Base-by-base conservation (phyloP, 2,329 filamentous ascomycete species). In the Chrysoporthe cubensis region DNA sequence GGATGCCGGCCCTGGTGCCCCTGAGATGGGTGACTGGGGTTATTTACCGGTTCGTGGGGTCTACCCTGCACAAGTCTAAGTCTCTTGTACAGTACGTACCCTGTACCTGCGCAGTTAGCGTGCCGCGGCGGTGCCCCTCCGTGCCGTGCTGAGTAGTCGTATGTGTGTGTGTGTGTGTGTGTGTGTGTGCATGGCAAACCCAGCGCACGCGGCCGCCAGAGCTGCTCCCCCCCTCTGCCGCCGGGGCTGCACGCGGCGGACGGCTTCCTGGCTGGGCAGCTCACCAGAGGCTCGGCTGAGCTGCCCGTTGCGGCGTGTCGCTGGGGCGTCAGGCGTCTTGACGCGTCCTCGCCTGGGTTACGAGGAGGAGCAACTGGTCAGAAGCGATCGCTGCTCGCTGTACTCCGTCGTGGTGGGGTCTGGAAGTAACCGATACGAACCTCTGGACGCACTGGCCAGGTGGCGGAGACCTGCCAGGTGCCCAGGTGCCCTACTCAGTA, bases 1-100 rank as follows among this genome's bases (percentile, higher is more conserved):
- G 21, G 42, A 46, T 18, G 14, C 43, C 26, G 32, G 42, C 26
- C 42, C 43, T 46, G 42, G 14, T 46, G 42, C 59, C 59, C 59
- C 59, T 61, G 59, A 61, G 14, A 61, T 61, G 59, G 59, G 16
- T n/a, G 58, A 34, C 58, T 44, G 14, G 58, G 58, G 26, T 26
- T 26, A 26, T 32, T 9, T 18, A 54, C 26, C 13, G 50, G 50
- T 21, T 54, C 50, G 50, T 54, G 50, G 50, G 50, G 21, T 32
- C 11, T 54, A 54, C 50, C 50, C 50, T 54, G 50, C 50, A 26
- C 50, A 7, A 3, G n/a, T 21, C 21, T 21, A 26, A 52, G 48
- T 9, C 48, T 52, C 11, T 52, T 52, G 48, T 26, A 21, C 6
- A 32, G 50, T 26, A 54, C 37, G 26, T 26, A 26, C 26, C 26